Evolutionary conservation across 129 eudicot species (phyloP), one percentile per base, ranked within the genome.

Genomic region (Ambrosia trifida): DNA sequence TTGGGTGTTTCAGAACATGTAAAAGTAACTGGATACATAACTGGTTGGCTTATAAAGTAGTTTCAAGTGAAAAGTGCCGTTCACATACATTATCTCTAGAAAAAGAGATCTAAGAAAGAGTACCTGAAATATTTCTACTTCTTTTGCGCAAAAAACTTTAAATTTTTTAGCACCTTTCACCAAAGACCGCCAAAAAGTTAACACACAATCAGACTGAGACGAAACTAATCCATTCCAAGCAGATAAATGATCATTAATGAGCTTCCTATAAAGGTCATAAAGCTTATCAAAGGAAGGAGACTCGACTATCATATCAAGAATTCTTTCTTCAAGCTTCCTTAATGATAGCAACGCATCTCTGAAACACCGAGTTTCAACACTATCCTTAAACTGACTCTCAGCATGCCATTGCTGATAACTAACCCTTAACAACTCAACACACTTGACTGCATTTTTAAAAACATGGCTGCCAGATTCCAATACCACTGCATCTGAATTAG

Each of bases 371-470:
- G 76, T 80, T 60, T 73, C 77, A 78, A 36, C n/a, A 24, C 28
- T 24, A 51, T 70, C 60, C 52, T 38, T 58, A 68, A 62, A 73
- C 66, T 56, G 81, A 67, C 18, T 59, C 88, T 90, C 96, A 12
- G 60, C 41, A 68, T 76, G 72, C 97, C 97, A 90, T 70, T 95
- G 99, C 43, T 79, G 85, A 78, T 80, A 77, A 79, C 96, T 90
- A 79, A 64, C 81, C 70, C 96, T 90, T 54, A 95, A 52, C 33
- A 88, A 68, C 28, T 81, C 75, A 44, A 86, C 85, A 76, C 82
- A 81, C 53, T 73, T 67, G 46, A 85, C 80, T 9, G 96, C 87
- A 31, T 88, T 88, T 30, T 46, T 38, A 33, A 95, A 83, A 50
- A 51, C 74, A 67, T 50, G 57, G 44, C 60, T 53, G 52, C 63